Evolutionary conservation across 2,329 filamentous ascomycete genomes (phyloP).

Genomic region (Penicillium decumbens): DNA sequence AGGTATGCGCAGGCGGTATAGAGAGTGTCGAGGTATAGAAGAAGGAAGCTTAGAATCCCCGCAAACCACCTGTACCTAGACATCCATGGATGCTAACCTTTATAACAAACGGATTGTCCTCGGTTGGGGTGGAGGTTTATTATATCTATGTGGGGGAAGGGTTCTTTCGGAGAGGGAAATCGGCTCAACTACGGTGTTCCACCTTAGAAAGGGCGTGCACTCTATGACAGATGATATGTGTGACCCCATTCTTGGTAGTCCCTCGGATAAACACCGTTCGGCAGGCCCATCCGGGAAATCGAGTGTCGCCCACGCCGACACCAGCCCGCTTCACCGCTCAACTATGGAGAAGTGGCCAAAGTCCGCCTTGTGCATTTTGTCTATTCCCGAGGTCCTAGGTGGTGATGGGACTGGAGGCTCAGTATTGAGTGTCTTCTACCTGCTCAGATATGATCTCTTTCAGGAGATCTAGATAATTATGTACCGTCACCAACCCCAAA

Average conservation of each 20-base stretch:
- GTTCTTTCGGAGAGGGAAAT: slow-evolving; percentile 3
- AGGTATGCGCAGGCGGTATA: too few species aligned
- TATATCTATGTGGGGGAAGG: background rate
- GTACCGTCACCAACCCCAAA: too few species aligned
- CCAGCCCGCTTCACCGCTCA: background rate
- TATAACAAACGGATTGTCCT: background rate
- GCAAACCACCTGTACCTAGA: background rate
- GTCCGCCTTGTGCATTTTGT: background rate
- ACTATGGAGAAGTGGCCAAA: background rate
- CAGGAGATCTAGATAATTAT: too few species aligned
- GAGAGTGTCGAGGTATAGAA: background rate
- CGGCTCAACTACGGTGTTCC: background rate
- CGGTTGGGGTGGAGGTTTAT: background rate
- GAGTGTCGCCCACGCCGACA: background rate
- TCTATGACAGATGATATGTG: background rate
- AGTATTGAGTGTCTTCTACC: too few species aligned
- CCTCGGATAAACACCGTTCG: slow-evolving; percentile 12
- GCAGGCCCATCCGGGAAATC: slow-evolving; percentile 13
- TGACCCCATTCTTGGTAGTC: background rate
- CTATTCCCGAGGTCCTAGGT: background rate
- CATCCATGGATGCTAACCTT: background rate
- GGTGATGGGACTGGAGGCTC: too few species aligned
- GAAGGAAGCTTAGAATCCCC: background rate
- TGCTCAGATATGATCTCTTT: too few species aligned
- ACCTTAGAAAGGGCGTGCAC: background rate